Evolutionary conservation across 2,329 filamentous ascomycete species (phyloP).

Genomic region (Aspergillus spinulosporus): DNA sequence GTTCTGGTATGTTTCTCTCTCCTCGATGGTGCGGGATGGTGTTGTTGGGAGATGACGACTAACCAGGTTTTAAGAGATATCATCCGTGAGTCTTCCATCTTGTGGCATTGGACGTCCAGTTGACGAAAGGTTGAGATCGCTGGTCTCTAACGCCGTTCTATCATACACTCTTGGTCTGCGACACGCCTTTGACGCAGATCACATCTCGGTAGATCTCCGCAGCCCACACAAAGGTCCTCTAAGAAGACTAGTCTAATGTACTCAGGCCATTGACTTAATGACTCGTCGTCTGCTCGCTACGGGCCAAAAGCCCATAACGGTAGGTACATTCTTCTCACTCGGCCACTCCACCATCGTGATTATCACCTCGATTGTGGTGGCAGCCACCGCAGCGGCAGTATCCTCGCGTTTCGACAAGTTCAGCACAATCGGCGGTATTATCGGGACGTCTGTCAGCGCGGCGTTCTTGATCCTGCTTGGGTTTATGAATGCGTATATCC

Average conservation of each 20-base stretch:
- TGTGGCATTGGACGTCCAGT: neutral
- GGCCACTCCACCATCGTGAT: slow-evolving; percentile 93
- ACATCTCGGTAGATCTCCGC: slow-evolving; percentile 60
- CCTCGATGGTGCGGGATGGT: no score
- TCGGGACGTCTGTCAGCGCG: slow-evolving; percentile 84
- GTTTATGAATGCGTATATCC: slow-evolving; percentile 79
- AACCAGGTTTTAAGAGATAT: slow-evolving; percentile 29
- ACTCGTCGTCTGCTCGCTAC: slow-evolving; percentile 84
- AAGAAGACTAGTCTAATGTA: neutral
- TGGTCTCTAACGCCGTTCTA: slow-evolving; percentile 78
- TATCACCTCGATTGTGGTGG: slow-evolving; percentile 86
- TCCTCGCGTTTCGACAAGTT: slow-evolving; percentile 79
- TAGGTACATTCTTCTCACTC: slow-evolving; percentile 91
- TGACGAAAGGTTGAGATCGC: slow-evolving; percentile 41
- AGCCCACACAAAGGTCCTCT: neutral
- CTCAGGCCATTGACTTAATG: slow-evolving; percentile 84
- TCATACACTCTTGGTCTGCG: slow-evolving; percentile 86
- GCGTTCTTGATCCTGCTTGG: slow-evolving; percentile 80
- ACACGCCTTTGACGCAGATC: slow-evolving; percentile 97
- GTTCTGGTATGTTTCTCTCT: slow-evolving; percentile 50
- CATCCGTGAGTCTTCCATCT: slow-evolving; percentile 35
- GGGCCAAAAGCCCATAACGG: slow-evolving; percentile 82
- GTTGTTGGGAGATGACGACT: neutral
- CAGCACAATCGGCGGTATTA: slow-evolving; percentile 76
- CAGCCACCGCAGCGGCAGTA: slow-evolving; percentile 82